These are phyloP conservation scores for Starmerella floricola DNA, from an alignment of 805 yeast genomes.

Conservation along the genomic window DNA sequence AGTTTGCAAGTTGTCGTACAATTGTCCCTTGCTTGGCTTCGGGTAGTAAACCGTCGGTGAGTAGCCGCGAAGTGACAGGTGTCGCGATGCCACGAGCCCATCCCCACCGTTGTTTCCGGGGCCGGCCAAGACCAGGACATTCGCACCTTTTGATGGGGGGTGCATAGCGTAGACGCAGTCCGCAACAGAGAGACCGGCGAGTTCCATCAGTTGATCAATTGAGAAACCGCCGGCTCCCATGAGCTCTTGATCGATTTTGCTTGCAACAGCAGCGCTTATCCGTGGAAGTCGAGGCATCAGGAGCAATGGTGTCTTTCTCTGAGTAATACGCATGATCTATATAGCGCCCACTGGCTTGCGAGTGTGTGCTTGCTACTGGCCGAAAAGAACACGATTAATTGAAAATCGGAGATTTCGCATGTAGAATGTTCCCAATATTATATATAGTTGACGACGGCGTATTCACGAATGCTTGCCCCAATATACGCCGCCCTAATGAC, in stretches of 20 bases:
- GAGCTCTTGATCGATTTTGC: slow-evolving; percentile 67
- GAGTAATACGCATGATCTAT: no score
- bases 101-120: slow-evolving; percentile 97
- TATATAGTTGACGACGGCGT: no score
- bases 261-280: slow-evolving; percentile 41
- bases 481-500: no score
- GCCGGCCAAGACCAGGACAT: slow-evolving; percentile 66
- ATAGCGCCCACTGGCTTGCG: no score
- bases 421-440: no score
- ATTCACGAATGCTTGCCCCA: no score
- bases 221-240: slow-evolving; percentile 79
- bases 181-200: slow-evolving; percentile 92
- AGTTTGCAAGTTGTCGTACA: slow-evolving; percentile 47
- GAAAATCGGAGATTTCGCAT: no score
- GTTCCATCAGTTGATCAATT: slow-evolving; percentile 84
- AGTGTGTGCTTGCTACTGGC: no score
- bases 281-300: slow-evolving; percentile 9
- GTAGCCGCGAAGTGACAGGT: slow-evolving; percentile 68
- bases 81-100: slow-evolving; percentile 92
- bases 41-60: slow-evolving; percentile 73
- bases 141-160: slow-evolving; percentile 40
- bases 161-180: slow-evolving; percentile 61
- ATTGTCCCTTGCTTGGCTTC: slow-evolving; percentile 43
- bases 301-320: no score
- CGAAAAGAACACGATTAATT: no score